Conservation (phyloP, 2,329 filamentous ascomycete genomes). For the Bipolaris zeicola region DNA sequence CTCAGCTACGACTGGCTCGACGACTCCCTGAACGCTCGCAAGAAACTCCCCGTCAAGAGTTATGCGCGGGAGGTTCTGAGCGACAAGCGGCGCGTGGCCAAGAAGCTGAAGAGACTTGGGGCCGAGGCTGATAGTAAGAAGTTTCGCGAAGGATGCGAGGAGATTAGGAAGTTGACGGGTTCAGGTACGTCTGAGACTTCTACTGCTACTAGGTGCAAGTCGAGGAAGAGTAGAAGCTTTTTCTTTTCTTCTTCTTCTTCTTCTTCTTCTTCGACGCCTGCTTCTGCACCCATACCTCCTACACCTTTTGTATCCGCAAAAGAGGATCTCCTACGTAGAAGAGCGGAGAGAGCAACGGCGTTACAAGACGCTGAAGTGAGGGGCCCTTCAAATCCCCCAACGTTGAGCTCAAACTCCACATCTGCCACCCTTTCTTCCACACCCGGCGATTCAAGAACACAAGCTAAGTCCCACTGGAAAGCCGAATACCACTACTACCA, state of each 20-base stretch:
- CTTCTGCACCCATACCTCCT: not conserved
- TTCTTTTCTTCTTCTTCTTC: slow-evolving; percentile 27
- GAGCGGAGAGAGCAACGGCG: slow-evolving; percentile 21
- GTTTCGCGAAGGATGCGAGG: slow-evolving; percentile 41
- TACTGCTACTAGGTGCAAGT: slow-evolving; percentile 19
- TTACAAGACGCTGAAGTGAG: slow-evolving; percentile 7
- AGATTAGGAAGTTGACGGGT: slow-evolving; percentile 36
- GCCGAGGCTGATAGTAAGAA: slow-evolving; percentile 35
- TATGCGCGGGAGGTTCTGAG: slow-evolving; percentile 42
- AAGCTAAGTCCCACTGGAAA: slow-evolving; percentile 47
- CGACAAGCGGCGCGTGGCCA: slow-evolving; percentile 42
- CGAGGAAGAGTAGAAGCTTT: slow-evolving; percentile 23
- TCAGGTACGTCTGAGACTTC: slow-evolving; percentile 45
- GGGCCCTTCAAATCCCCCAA: not conserved
- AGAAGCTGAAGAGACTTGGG: slow-evolving; percentile 35
- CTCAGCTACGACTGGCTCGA: slow-evolving; percentile 55
- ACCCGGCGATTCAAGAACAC: not conserved
- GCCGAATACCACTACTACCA: slow-evolving; percentile 65
- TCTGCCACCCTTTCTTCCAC: not conserved
- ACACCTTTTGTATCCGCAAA: slow-evolving; percentile 25
- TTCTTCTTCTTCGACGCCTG: too few relatives aligned
- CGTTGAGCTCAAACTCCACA: not conserved
- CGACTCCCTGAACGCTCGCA: slow-evolving; percentile 53
- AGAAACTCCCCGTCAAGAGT: slow-evolving; percentile 39
- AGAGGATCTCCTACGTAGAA: slow-evolving; percentile 28